These are phyloP conservation scores for Strigomonas oncopelti DNA, from an alignment of 208 protist genomes.

Conservation along the genomic window DNA sequence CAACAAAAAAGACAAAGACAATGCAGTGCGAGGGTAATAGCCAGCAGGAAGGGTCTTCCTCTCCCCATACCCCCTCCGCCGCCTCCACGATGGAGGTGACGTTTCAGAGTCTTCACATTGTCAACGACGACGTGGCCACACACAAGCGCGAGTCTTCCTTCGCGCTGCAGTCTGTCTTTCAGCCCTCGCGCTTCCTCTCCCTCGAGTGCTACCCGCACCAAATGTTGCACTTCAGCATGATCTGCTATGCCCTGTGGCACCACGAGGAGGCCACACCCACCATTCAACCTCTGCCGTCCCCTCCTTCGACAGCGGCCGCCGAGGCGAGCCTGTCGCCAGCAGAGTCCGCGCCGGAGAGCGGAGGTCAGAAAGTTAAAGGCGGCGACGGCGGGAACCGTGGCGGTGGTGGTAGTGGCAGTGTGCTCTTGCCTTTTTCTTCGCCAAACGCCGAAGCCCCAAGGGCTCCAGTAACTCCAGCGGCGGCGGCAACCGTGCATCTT, in stretches of 20 bases:
- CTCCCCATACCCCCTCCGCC: not conserved
- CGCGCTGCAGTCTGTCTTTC: slow-evolving; percentile 65
- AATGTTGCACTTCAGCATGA: slow-evolving; percentile 71
- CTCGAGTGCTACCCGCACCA: slow-evolving; percentile 77
- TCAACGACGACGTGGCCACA: slow-evolving; percentile 25
- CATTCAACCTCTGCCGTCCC: too few species aligned
- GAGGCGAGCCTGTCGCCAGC: not conserved
- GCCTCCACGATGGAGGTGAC: slow-evolving; percentile 1
- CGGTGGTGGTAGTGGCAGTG: too few species aligned
- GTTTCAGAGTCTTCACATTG: slow-evolving; percentile 54
- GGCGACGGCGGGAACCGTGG: too few species aligned
- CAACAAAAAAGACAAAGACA: slow-evolving; percentile 5
- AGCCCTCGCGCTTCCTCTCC: slow-evolving; percentile 26
- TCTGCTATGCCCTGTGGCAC: slow-evolving; percentile 51
- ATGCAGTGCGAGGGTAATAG: too few species aligned
- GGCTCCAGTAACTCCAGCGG: not conserved
- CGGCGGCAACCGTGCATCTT: slow-evolving; percentile 11
- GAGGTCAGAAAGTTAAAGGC: too few species aligned
- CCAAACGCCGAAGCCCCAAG: too few species aligned
- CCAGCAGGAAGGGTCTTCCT: not conserved
- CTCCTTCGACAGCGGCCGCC: not conserved
- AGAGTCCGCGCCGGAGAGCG: not conserved
- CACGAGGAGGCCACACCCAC: not conserved
- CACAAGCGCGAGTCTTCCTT: slow-evolving; percentile 27
- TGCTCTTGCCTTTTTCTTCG: too few species aligned